Evolutionary conservation across 2,329 filamentous ascomycete species (phyloP).

Genomic region (Huntiella decipiens): DNA sequence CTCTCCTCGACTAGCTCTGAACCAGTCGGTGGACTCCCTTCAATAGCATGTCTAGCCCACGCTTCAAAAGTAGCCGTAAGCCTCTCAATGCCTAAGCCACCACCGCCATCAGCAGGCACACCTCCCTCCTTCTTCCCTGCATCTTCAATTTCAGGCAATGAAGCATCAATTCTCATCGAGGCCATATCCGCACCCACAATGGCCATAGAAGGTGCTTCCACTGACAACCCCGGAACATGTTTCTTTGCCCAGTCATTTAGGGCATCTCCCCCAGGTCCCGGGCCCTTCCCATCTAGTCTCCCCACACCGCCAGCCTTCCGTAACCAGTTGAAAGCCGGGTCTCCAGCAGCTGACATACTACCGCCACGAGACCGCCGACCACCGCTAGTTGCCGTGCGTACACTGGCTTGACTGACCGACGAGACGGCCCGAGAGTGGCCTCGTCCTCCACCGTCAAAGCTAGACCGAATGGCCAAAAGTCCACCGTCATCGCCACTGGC

Average conservation of each 20-base stretch:
- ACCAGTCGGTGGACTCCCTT: constrained; percentile 17
- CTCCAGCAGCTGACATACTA: neutral
- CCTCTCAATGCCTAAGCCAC: constrained; percentile 41
- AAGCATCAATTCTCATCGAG: constrained; percentile 30
- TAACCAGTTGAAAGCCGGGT: constrained; percentile 40
- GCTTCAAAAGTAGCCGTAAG: constrained; percentile 75
- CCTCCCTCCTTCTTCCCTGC: constrained; percentile 15
- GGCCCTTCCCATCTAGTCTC: constrained; percentile 53
- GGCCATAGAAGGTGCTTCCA: constrained; percentile 49
- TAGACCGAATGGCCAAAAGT: constrained; percentile 40
- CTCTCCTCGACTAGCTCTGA: constrained; percentile 32
- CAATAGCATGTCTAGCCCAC: constrained; percentile 71
- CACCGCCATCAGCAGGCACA: constrained; percentile 9
- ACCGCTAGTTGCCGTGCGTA: neutral
- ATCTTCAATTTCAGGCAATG: no score
- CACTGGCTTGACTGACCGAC: neutral
- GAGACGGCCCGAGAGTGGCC: neutral
- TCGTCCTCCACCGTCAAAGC: neutral
- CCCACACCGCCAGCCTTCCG: constrained; percentile 77
- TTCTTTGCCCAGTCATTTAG: constrained; percentile 71
- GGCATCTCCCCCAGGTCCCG: constrained; percentile 67
- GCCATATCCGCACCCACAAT: constrained; percentile 42
- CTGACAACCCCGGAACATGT: constrained; percentile 61
- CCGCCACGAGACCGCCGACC: constrained; percentile 1
- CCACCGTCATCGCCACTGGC: constrained; percentile 33